Evolutionary conservation across 2,329 filamentous ascomycete species (phyloP).

Genomic region (Fusarium pseudograminearum): DNA sequence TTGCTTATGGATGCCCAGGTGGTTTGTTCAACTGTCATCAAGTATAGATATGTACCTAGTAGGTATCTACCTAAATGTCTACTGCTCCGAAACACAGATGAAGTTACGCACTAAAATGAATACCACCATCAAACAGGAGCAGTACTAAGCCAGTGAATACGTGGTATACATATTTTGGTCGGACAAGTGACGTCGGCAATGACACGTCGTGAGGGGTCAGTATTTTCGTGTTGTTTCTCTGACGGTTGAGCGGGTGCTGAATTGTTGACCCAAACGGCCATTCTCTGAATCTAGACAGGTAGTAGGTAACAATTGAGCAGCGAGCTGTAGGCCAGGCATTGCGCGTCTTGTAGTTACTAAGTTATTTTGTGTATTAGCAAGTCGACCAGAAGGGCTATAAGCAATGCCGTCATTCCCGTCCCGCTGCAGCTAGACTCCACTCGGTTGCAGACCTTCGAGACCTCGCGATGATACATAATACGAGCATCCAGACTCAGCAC

Average conservation of each 20-base stretch:
- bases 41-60: not conserved
- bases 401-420: slow-evolving; percentile 32
- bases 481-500: slow-evolving; percentile 6
- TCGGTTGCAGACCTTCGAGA: slow-evolving; percentile 13
- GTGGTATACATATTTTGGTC: slow-evolving; percentile 2
- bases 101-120: slow-evolving; percentile 9
- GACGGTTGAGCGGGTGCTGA: not conserved
- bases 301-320: not conserved
- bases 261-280: slow-evolving; percentile 1
- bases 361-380: not conserved
- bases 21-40: slow-evolving; percentile 4
- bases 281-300: not conserved
- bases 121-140: slow-evolving; percentile 8
- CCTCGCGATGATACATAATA: slow-evolving; percentile 9
- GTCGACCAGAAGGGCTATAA: not conserved
- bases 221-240: not conserved
- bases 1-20: not conserved
- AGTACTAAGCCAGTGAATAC: not conserved
- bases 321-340: not conserved
- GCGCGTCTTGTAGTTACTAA: not conserved
- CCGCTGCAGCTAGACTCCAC: slow-evolving; percentile 24
- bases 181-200: slow-evolving; percentile 28
- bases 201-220: slow-evolving; percentile 13
- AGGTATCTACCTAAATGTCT: not conserved
- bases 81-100: slow-evolving; percentile 1